phyloP scores from a whole-genome alignment of 2,329 filamentous ascomycete species.

The Paramyrothecium roridum region DNA sequence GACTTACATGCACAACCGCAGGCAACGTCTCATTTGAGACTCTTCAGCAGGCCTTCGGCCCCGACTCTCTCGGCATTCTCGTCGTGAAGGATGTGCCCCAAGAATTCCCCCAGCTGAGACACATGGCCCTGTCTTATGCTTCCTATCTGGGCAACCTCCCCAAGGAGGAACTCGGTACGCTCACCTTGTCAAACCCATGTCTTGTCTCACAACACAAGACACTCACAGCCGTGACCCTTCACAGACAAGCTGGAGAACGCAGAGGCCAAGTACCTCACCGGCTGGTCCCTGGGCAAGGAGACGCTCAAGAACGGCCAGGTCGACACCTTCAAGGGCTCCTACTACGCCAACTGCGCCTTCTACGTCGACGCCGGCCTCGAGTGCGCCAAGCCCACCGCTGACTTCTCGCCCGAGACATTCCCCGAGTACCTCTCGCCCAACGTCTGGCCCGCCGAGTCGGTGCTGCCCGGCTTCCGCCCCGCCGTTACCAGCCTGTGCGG shows the following conservation, averaged over 20 bases:
- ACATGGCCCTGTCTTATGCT: constrained; percentile 75
- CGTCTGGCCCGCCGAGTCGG: constrained; percentile 72
- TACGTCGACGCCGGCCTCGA: constrained; percentile 63
- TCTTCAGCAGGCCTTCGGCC: constrained; percentile 80
- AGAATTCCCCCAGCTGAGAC: constrained; percentile 69
- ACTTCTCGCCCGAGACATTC: constrained; percentile 61
- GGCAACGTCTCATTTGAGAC: constrained; percentile 65
- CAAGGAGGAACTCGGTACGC: constrained; percentile 65
- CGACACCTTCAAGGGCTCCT: constrained; percentile 79
- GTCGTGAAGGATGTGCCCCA: constrained; percentile 82
- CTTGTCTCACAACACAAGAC: not conserved
- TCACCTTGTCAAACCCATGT: not conserved
- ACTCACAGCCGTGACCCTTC: not conserved
- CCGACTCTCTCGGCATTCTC: constrained; percentile 86
- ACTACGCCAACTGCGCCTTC: constrained; percentile 81
- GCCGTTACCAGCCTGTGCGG: constrained; percentile 74
- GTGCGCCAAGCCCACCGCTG: constrained; percentile 56
- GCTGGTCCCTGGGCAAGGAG: constrained; percentile 82
- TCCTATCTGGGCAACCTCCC: constrained; percentile 86
- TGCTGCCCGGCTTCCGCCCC: constrained; percentile 71
- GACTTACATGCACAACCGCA: constrained; percentile 26
- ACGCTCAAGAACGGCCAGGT: constrained; percentile 74
- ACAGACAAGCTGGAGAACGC: constrained; percentile 54
- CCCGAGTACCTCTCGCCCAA: constrained; percentile 89
- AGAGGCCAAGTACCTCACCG: constrained; percentile 61